These are phyloP conservation scores for Globisporangium irregulare DNA, from an alignment of 352 stramenopile species.

Conservation along the genomic window DNA sequence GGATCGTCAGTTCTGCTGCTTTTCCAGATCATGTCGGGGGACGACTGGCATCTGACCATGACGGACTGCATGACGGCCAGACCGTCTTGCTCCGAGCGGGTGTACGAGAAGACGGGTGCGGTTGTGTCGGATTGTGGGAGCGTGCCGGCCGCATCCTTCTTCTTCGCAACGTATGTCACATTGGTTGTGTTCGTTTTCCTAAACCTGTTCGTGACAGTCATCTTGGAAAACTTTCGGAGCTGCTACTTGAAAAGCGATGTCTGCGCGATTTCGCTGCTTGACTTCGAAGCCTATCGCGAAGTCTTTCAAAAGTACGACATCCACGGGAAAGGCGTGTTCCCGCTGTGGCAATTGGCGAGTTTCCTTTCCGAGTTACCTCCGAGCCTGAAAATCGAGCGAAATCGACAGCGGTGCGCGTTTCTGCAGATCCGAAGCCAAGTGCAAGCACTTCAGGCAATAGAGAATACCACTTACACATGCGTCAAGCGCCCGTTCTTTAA, in stretches of 20 bases:
- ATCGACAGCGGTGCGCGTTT: constrained; percentile 48
- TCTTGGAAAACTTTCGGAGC: constrained; percentile 79
- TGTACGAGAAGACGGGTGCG: constrained; percentile 26
- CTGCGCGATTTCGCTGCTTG: constrained; percentile 66
- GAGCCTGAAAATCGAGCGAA: constrained; percentile 42
- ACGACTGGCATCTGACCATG: constrained; percentile 83
- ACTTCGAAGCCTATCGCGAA: constrained; percentile 72
- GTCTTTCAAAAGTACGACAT: constrained; percentile 67
- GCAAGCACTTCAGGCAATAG: constrained; percentile 41
- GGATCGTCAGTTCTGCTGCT: constrained; percentile 57
- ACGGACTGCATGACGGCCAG: constrained; percentile 67
- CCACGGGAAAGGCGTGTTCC: constrained; percentile 48
- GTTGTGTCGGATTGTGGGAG: constrained; percentile 66
- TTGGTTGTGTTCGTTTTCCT: constrained; percentile 81
- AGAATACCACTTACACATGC: constrained; percentile 21
- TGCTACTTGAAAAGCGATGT: constrained; percentile 79
- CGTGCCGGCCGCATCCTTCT: constrained; percentile 36
- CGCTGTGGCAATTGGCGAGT: constrained; percentile 58
- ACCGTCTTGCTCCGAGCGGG: constrained; percentile 55
- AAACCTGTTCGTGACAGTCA: constrained; percentile 81
- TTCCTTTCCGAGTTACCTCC: constrained; percentile 60
- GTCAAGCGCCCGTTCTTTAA: constrained; percentile 71
- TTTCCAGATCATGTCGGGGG: constrained; percentile 81
- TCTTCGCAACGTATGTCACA: constrained; percentile 73
- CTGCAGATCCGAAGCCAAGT: constrained; percentile 67